These are phyloP conservation scores for Acorus gramineus DNA, from an alignment of 106 monocot species.

Conservation along the genomic window DNA sequence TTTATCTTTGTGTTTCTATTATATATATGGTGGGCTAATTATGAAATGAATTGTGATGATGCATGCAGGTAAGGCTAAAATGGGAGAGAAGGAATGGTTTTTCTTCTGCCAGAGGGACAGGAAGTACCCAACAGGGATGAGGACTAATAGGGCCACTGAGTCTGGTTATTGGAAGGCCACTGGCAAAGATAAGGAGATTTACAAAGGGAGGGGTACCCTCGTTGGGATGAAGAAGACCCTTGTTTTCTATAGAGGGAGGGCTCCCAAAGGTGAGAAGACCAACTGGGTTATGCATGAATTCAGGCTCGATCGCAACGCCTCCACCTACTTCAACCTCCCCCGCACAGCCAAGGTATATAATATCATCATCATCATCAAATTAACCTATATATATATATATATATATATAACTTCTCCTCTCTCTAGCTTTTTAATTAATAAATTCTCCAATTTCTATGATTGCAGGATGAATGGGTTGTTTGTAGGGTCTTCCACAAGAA, in stretches of 20 bases:
- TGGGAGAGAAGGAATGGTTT: constrained; percentile 58
- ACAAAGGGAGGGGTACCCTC: constrained; percentile 19
- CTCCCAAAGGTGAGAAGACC: constrained; percentile 65
- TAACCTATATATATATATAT: background rate
- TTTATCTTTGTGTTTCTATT: background rate
- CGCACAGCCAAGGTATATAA: constrained; percentile 28
- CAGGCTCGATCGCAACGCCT: constrained; percentile 44
- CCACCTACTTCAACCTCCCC: constrained; percentile 18
- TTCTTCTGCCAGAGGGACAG: constrained; percentile 57
- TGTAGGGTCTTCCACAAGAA: constrained; percentile 64
- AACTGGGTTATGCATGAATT: constrained; percentile 93
- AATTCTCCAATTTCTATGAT: background rate
- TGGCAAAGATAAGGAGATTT: constrained; percentile 82
- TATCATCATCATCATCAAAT: background rate
- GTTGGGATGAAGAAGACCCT: constrained; percentile 92
- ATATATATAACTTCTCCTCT: background rate
- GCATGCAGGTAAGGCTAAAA: constrained; percentile 45
- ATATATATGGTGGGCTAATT: background rate
- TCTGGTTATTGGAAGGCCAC: constrained; percentile 88
- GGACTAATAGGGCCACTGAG: constrained; percentile 65
- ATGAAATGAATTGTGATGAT: background rate
- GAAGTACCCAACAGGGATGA: constrained; percentile 67
- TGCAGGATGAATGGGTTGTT: constrained; percentile 85
- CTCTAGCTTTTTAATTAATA: background rate
- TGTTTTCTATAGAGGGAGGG: constrained; percentile 69